Conservation (phyloP, 805 yeast genomes). For the Lachancea nothofagi region DNA sequence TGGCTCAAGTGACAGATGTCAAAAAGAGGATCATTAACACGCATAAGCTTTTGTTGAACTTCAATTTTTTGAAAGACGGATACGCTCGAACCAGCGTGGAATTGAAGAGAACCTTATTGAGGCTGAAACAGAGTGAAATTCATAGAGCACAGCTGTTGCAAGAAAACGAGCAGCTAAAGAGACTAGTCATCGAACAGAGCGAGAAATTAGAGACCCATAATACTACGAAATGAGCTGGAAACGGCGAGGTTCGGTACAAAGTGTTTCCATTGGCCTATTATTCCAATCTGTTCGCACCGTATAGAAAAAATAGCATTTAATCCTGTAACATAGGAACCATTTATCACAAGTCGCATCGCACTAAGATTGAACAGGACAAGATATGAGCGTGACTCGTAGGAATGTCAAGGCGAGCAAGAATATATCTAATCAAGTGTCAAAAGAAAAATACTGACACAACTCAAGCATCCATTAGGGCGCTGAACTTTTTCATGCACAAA, state of each 20-base stretch:
- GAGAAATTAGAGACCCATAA: slow-evolving; percentile 13
- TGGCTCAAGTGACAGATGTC: slow-evolving; percentile 29
- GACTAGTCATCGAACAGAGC: slow-evolving; percentile 20
- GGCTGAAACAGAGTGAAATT: slow-evolving; percentile 35
- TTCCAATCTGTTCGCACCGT: slow-evolving; percentile 3
- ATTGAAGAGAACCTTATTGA: slow-evolving; percentile 30
- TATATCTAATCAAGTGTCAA: no score
- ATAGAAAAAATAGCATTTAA: background rate
- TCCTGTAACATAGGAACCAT: background rate
- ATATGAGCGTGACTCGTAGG: background rate
- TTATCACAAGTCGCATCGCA: no score
- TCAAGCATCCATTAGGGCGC: no score
- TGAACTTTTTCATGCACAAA: no score
- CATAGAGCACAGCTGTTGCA: slow-evolving; percentile 34
- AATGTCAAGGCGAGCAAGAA: no score
- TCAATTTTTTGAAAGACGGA: slow-evolving; percentile 30
- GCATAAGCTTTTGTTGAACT: slow-evolving; percentile 30
- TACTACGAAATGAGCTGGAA: background rate
- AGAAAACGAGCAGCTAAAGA: slow-evolving; percentile 36
- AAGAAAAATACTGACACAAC: no score
- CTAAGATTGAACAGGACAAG: no score
- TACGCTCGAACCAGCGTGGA: slow-evolving; percentile 32
- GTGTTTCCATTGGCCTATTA: no score
- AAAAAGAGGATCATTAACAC: slow-evolving; percentile 32
- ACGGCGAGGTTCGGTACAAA: no score